Evolutionary conservation across 2,329 filamentous ascomycete species (phyloP).

Genomic region (Paracamarosporium sp.): DNA sequence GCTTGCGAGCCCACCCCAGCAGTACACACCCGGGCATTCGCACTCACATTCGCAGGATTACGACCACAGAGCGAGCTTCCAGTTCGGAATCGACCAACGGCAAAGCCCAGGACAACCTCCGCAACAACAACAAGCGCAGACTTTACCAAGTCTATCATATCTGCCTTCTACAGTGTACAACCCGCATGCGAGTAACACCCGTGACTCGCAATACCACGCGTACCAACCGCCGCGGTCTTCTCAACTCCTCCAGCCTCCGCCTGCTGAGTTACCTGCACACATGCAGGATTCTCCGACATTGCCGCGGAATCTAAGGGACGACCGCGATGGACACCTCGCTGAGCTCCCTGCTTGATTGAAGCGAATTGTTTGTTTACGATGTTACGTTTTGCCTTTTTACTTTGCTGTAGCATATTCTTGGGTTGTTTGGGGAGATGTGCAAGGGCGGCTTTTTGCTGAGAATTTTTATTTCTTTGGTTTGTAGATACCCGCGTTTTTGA

Average conservation of each 20-base stretch:
- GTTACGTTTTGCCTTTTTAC: not conserved
- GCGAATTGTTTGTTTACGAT: not conserved
- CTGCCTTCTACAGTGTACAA: slow-evolving; percentile 15
- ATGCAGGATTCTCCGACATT: slow-evolving; percentile 15
- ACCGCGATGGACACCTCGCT: slow-evolving; percentile 14
- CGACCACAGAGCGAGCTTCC: slow-evolving; percentile 2
- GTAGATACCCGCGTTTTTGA: slow-evolving; percentile 9
- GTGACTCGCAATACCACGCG: slow-evolving; percentile 3
- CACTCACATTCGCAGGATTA: slow-evolving; percentile 12
- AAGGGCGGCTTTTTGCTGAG: not conserved
- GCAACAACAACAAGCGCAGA: not conserved
- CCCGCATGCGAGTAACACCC: not conserved
- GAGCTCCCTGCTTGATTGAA: slow-evolving; percentile 22
- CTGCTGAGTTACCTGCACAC: slow-evolving; percentile 14
- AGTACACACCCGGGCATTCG: not conserved
- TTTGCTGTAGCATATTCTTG: not conserved
- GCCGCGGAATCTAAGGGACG: slow-evolving; percentile 4
- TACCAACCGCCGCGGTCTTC: slow-evolving; percentile 4
- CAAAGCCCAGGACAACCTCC: not conserved
- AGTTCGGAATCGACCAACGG: not conserved
- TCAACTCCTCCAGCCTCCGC: slow-evolving; percentile 9
- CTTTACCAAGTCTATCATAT: slow-evolving; percentile 6
- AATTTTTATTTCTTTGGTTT: not conserved
- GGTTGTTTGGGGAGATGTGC: not conserved
- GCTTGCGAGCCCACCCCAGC: not conserved